A percentile compares a stretch with the other conserved stretches of the same genome.
Conservation (phyloP, 805 yeast species). For the Monosporozyma yasuniensis region DNA sequence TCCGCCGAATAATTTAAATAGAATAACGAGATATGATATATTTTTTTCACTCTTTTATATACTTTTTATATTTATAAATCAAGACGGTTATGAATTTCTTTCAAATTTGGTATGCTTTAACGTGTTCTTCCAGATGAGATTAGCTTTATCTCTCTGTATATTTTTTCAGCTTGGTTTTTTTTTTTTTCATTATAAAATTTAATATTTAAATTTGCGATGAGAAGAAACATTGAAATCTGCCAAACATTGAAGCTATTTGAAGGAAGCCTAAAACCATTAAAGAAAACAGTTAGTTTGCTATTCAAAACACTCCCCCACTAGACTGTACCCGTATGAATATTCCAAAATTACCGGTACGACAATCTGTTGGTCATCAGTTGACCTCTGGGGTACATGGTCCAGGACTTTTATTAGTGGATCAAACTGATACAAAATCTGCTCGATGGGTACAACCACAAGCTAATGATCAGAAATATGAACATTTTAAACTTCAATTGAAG, state of each 20-base stretch:
- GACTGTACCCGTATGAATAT: neutral
- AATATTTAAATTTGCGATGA: neutral
- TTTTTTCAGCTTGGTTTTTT: neutral
- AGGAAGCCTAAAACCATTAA: neutral
- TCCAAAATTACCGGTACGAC: slow-evolving; percentile 1
- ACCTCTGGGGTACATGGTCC: slow-evolving; percentile 5
- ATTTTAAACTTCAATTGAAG: neutral
- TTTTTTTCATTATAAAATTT: neutral
- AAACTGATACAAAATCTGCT: neutral
- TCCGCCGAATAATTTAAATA: slow-evolving; percentile 6
- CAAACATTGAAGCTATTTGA: neutral
- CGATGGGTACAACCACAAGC: neutral
- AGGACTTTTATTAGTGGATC: neutral
- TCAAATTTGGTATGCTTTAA: neutral
- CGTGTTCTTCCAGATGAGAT: too few species aligned
- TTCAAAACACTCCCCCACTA: neutral
- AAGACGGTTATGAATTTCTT: neutral
- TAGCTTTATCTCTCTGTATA: neutral
- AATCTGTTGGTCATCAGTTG: slow-evolving; percentile 3
- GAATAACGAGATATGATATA: neutral
- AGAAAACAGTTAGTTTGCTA: neutral
- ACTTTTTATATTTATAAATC: neutral
- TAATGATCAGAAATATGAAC: neutral
- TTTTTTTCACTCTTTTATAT: neutral
- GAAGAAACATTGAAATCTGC: neutral